Evolutionary conservation across 805 yeast genomes (phyloP).

Genomic region (Saccharomycopsis guyanensis): DNA sequence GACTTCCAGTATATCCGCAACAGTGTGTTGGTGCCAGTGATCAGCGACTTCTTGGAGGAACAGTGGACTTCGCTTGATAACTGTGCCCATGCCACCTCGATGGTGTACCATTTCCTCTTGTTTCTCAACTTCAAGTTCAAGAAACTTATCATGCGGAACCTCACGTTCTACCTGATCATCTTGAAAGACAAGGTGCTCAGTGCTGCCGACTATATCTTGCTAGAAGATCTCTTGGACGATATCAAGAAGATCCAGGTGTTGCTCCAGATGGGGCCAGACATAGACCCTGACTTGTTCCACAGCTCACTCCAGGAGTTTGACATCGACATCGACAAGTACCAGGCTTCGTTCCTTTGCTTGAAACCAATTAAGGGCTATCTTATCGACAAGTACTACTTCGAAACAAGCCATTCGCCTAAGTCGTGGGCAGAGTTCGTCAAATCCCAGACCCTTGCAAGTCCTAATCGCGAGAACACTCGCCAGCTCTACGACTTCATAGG

Average conservation of each 20-base stretch:
- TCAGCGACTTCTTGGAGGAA: background rate
- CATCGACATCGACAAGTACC: background rate
- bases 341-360: slow-evolving; percentile 2
- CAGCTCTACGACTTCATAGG: slow-evolving; percentile 1
- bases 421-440: background rate
- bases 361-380: slow-evolving; percentile 17
- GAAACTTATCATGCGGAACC: slow-evolving; percentile 6
- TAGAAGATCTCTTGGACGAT: slow-evolving; percentile 7
- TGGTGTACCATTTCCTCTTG: background rate
- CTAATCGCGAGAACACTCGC: background rate
- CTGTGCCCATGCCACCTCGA: background rate
- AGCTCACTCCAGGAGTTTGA: background rate
- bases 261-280: background rate
- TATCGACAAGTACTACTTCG: slow-evolving; percentile 15
- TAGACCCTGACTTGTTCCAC: background rate
- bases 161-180: background rate
- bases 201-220: slow-evolving; percentile 1
- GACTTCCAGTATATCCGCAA: slow-evolving; percentile 5
- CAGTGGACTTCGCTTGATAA: background rate
- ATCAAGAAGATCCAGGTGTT: slow-evolving; percentile 3
- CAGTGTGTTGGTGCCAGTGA: background rate
- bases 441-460: background rate
- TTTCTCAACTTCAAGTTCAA: slow-evolving; percentile 6
- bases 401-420: background rate
- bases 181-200: slow-evolving; percentile 7